phyloP scores from a whole-genome alignment of 768 basidiomycete species.

The Mycena kentingensis region DNA sequence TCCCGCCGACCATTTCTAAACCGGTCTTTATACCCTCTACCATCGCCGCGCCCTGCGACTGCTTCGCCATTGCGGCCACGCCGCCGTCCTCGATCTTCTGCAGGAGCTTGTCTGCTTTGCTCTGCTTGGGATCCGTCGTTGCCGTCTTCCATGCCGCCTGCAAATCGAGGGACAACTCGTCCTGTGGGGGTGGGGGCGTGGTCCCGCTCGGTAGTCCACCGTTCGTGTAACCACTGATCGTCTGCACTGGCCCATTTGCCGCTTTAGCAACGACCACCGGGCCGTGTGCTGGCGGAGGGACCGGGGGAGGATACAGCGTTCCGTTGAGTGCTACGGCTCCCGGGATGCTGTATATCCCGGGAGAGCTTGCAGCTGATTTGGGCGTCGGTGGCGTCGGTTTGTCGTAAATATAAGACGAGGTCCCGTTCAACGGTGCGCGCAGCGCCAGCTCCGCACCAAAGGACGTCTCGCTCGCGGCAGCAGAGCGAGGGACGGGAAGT shows the following conservation, averaged over 20 bases:
- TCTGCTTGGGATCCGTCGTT: constrained; percentile 9
- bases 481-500: constrained; percentile 1
- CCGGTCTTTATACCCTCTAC: constrained; percentile 2
- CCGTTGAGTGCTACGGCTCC: neutral
- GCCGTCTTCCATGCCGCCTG: constrained; percentile 14
- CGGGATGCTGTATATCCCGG: too few relatives aligned
- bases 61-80: constrained; percentile 5
- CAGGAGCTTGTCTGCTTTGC: constrained; percentile 15
- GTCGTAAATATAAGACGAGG: neutral
- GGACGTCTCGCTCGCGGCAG: constrained; percentile 4
- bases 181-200: too few relatives aligned
- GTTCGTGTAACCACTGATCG: too few relatives aligned
- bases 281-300: neutral
- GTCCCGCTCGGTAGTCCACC: too few relatives aligned
- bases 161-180: constrained; percentile 13
- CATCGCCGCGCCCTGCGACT: neutral
- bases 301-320: neutral
- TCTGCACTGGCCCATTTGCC: too few relatives aligned
- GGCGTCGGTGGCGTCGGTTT: constrained; percentile 5
- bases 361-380: too few relatives aligned
- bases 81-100: neutral
- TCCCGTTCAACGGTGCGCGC: neutral
- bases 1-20: neutral
- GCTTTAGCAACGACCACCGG: too few relatives aligned
- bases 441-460: neutral